Percentiles rank a stretch among this genome's conserved stretches.
These are phyloP conservation scores for Saccharomycopsis babjevae DNA, from an alignment of 805 yeast genomes.

Conservation along the genomic window DNA sequence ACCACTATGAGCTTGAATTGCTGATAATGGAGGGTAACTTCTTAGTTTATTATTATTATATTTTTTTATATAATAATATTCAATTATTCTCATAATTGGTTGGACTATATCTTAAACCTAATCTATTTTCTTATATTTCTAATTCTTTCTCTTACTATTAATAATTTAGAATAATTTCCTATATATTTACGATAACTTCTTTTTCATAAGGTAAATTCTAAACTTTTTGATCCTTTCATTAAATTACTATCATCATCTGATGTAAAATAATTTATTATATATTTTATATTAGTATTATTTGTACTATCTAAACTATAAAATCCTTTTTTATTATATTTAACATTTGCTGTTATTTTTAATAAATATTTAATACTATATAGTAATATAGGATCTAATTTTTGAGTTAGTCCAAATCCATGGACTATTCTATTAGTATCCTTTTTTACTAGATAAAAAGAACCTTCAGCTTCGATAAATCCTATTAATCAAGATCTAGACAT, in stretches of 20 bases:
- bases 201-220: neutral
- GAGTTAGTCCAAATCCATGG: neutral
- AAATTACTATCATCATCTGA: neutral
- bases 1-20: conserved; percentile 16
- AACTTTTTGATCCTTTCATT: neutral
- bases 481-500: conserved; percentile 11
- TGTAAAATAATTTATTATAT: conserved; percentile 5
- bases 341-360: conserved; percentile 3
- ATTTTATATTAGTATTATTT: conserved; percentile 3
- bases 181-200: neutral
- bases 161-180: neutral
- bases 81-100: conserved; percentile 4
- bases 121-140: neutral
- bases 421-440: neutral
- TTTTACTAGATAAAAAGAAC: conserved; percentile 9
- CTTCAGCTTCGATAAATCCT: conserved; percentile 13
- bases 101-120: conserved; percentile 1
- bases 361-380: conserved; percentile 6
- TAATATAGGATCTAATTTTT: conserved; percentile 9
- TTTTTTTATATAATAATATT: neutral
- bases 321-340: conserved; percentile 6
- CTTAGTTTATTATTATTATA: neutral
- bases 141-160: neutral
- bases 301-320: neutral
- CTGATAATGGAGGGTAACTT: conserved; percentile 13